Evolutionary conservation across 352 stramenopile genomes (phyloP).

Genomic region (Thalassiosira livingstoniorum): DNA sequence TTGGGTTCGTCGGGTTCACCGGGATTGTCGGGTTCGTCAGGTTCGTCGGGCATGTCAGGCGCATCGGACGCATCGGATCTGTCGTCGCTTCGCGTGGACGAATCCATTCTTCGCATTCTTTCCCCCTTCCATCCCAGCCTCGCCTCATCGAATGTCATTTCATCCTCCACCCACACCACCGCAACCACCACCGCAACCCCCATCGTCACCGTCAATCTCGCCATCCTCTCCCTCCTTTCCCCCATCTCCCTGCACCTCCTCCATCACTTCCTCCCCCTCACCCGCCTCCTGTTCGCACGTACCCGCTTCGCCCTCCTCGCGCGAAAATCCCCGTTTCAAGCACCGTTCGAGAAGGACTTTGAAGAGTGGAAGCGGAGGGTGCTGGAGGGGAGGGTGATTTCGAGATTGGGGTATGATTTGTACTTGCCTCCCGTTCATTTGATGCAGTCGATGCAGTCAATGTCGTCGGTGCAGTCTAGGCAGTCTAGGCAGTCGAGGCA

Average conservation of each 20-base stretch:
- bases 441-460: neutral
- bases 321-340: constrained; percentile 25
- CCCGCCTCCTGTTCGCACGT: constrained; percentile 5
- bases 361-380: constrained; percentile 34
- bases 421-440: constrained; percentile 48
- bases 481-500: neutral
- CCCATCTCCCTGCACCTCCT: constrained; percentile 47
- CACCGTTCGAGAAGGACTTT: too few relatives aligned
- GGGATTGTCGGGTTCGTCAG: too few relatives aligned
- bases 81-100: constrained; percentile 1
- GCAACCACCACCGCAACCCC: neutral
- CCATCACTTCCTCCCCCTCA: constrained; percentile 35
- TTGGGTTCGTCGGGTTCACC: constrained; percentile 35
- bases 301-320: constrained; percentile 17
- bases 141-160: constrained; percentile 24
- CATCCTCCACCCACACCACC: neutral
- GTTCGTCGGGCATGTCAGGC: neutral
- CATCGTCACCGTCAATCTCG: constrained; percentile 13
- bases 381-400: constrained; percentile 24
- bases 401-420: constrained; percentile 47
- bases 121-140: constrained; percentile 40
- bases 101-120: constrained; percentile 17
- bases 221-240: constrained; percentile 38
- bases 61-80: neutral
- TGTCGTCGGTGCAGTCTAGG: neutral